Conservation (phyloP, 1,139 yeast genomes). For the Geotrichum aggregatum region DNA sequence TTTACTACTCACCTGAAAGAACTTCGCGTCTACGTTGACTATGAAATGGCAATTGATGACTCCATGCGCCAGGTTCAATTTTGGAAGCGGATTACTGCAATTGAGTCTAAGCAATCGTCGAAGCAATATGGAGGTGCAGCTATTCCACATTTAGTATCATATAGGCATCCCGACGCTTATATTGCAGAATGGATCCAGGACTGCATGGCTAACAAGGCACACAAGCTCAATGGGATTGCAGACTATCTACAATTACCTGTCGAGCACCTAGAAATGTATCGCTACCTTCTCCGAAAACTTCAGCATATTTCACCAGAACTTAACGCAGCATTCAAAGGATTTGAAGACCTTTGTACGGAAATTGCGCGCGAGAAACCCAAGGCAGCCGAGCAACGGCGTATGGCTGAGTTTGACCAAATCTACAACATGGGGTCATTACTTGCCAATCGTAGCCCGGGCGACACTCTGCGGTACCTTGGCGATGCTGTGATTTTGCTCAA, state of each 20-base stretch:
- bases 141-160: slow-evolving; percentile 23
- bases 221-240: slow-evolving; percentile 23
- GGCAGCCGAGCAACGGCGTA: slow-evolving; percentile 18
- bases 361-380: slow-evolving; percentile 19
- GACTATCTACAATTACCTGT: slow-evolving; percentile 31
- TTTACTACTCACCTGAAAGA: slow-evolving; percentile 22
- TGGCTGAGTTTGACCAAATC: slow-evolving; percentile 17
- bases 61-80: slow-evolving; percentile 15
- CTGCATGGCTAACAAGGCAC: slow-evolving; percentile 23
- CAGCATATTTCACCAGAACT: slow-evolving; percentile 7
- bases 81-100: slow-evolving; percentile 21
- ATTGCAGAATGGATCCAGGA: slow-evolving; percentile 30
- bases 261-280: slow-evolving; percentile 14
- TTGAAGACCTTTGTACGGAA: slow-evolving; percentile 17
- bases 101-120: slow-evolving; percentile 20
- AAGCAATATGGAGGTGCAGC: slow-evolving; percentile 21
- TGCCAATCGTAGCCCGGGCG: background rate
- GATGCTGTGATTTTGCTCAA: slow-evolving; percentile 18
- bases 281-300: slow-evolving; percentile 7
- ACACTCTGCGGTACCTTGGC: slow-evolving; percentile 14
- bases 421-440: slow-evolving; percentile 6
- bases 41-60: slow-evolving; percentile 22
- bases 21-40: slow-evolving; percentile 23
- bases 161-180: slow-evolving; percentile 29
- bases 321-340: slow-evolving; percentile 1